Evolutionary conservation across 441 rosid genomes (phyloP), one percentile per base, ranked within the genome.

Genomic region (Arabidopsis lyrata): DNA sequence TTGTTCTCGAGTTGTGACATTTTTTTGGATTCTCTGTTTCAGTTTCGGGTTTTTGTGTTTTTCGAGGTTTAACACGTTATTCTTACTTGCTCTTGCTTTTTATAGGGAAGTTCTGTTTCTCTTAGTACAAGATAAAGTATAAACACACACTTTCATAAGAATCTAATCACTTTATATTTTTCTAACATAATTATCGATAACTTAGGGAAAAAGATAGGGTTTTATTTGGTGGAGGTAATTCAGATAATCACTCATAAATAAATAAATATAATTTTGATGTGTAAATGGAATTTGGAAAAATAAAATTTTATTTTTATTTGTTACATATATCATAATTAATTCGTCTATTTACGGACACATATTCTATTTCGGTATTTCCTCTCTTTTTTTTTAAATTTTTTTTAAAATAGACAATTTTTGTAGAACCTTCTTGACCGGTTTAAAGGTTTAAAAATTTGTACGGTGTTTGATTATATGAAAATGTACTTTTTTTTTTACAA

Each of bases 1-100:
- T 66, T 72, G 75, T 65, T 73, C 34, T 80, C 83, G 42, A 67
- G 68, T 2, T 49, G 55, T 14, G 81, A 18, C 92, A 86, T 75
- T 63, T 75, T 62, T 41, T 27, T 34, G 18, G 48, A 48, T 9
- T 35, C 58, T 44, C 54, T 53, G 70, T 62, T 63, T 63, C 48
- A 42, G 39, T 24, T 60, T n/a, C 9, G 38, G 18, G 3, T 70
- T 70, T 70, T 12, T 12, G 1, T 13, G 4, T 39, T 15, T 47
- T 8, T 48, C 4, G 10, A 32, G 55, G 11, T 29, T 58, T 32
- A 18, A 59, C 64, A 63, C 47, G 48, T 53, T 44, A 34, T 20
- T 45, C n/a, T 39, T n/a, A 10, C 72, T 63, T 63, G 53, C n/a
- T 29, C 5, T 57, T 57, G 3, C n/a, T 12, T 56, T 50, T 52